Evolutionary conservation across 1,284 basidiomycete genomes (phyloP), one percentile per base, ranked within the genome.

Genomic region (Naganishia liquefaciens): DNA sequence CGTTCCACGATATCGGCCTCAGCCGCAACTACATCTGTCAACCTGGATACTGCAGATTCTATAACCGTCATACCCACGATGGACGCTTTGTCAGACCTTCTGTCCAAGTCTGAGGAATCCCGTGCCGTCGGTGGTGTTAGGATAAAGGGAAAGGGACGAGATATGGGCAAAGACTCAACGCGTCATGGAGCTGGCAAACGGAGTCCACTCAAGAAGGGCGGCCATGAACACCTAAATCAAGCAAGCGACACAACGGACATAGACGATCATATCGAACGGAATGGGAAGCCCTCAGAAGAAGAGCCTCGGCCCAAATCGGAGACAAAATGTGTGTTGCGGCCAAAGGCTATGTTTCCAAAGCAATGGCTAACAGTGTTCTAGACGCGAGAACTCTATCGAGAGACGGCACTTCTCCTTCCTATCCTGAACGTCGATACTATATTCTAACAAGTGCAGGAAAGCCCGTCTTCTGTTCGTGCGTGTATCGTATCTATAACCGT

Each of bases 391-490:
- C 28, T 10, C 19, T 9, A 37, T 23, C 17, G 51, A 19, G 33
- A 21, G 37, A 21, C 4, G 23, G 28, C 33, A 37, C 7, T 7
- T 37, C 17, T 3, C n/a, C 23, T 19, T 25, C 6, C 10, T 74
- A 70, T 62, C 61, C 64, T 2, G 71, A 73, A 2, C 82, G 92
- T 60, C 85, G 90, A 72, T 97, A 95, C 76, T 95, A 90, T 73
- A 85, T 96, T 11, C 82, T 96, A n/a, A 96, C 92, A 0, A 87
- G 93, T 70, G 93, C 94, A 25, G 93, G 93, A 39, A 97, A 97
- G 77, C 93, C 93, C 15, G 92, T 96, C 17, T 95, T 90, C 74
- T 83, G 87, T 27, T 90, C 88, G 91, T 89, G 73, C 63, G 80
- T 74, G 67, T 54, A 19, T 68, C 13, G 33, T 37, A 37, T 13